These are phyloP conservation scores for Diaporthe vexans DNA, from an alignment of 2,329 filamentous ascomycete species.

Conservation along the genomic window DNA sequence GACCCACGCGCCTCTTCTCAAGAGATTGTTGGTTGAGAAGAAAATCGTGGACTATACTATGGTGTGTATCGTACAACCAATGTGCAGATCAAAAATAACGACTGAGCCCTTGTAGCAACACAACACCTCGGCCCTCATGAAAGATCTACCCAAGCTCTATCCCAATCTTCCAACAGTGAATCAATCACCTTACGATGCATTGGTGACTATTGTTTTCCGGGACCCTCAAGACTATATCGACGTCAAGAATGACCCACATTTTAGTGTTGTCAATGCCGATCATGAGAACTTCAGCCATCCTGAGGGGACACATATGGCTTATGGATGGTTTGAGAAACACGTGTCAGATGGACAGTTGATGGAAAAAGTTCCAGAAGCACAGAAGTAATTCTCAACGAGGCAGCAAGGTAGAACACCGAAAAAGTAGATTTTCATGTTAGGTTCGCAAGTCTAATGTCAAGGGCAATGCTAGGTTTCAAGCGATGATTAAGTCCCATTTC, in stretches of 20 bases:
- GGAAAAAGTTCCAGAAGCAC: background rate
- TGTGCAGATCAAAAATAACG: background rate
- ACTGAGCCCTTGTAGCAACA: conserved; percentile 1
- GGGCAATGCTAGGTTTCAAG: background rate
- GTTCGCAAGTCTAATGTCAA: background rate
- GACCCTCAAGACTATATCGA: conserved; percentile 21
- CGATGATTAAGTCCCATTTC: too few species aligned
- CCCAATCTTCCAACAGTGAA: conserved; percentile 12
- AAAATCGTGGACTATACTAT: conserved; percentile 19
- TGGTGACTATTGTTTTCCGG: conserved; percentile 9
- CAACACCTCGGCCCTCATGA: conserved; percentile 6
- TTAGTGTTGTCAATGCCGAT: conserved; percentile 15
- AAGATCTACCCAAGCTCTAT: conserved; percentile 6
- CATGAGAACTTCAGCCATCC: conserved; percentile 9
- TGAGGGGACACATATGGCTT: conserved; percentile 10
- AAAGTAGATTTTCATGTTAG: too few species aligned
- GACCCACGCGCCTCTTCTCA: conserved; percentile 13
- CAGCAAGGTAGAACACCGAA: background rate
- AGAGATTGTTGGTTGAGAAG: conserved; percentile 9
- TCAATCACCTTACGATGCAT: conserved; percentile 5
- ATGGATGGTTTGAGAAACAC: conserved; percentile 18
- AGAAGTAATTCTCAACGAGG: background rate
- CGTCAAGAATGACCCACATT: conserved; percentile 15
- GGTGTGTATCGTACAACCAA: background rate
- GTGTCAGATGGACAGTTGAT: background rate